phyloP scores from a whole-genome alignment of 2,329 filamentous ascomycete genomes.

The Amphichorda felina region DNA sequence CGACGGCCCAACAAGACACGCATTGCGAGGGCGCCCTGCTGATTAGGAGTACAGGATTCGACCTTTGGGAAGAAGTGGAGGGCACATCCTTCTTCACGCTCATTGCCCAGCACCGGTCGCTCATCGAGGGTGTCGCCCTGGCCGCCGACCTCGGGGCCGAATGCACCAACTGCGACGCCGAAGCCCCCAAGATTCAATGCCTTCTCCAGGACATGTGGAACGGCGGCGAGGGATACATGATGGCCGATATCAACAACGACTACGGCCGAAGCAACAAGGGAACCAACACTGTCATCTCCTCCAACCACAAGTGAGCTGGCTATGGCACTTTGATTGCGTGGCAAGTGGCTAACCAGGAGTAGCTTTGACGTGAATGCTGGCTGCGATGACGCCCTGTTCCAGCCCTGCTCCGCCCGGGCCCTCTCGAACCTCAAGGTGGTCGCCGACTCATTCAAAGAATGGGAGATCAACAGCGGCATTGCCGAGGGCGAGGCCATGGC shows the following conservation, averaged over 20 bases:
- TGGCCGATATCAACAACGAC: conserved; percentile 57
- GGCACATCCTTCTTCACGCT: conserved; percentile 74
- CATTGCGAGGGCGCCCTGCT: no score
- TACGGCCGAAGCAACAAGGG: conserved; percentile 57
- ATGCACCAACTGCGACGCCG: conserved; percentile 46
- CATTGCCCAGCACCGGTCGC: conserved; percentile 50
- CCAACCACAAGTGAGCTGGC: conserved; percentile 38
- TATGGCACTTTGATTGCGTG: not conserved
- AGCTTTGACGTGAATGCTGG: conserved; percentile 52
- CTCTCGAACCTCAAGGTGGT: conserved; percentile 68
- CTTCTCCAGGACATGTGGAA: conserved; percentile 68
- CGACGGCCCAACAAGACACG: not conserved
- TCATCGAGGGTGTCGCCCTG: conserved; percentile 54
- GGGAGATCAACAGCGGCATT: conserved; percentile 57
- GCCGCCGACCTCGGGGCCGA: conserved; percentile 50
- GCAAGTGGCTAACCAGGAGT: not conserved
- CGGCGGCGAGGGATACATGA: conserved; percentile 41
- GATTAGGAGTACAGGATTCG: conserved; percentile 33
- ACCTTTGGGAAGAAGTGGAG: conserved; percentile 74
- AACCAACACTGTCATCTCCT: conserved; percentile 54
- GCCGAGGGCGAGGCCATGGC: conserved; percentile 45
- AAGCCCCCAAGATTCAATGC: conserved; percentile 61
- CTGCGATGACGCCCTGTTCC: conserved; percentile 63
- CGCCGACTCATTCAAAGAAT: conserved; percentile 62
- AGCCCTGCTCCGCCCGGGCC: conserved; percentile 59